A percentile compares a stretch with the other conserved stretches of the same genome.
phyloP scores from a whole-genome alignment of 148 eudicot genomes.

The Rhododendron vialii region DNA sequence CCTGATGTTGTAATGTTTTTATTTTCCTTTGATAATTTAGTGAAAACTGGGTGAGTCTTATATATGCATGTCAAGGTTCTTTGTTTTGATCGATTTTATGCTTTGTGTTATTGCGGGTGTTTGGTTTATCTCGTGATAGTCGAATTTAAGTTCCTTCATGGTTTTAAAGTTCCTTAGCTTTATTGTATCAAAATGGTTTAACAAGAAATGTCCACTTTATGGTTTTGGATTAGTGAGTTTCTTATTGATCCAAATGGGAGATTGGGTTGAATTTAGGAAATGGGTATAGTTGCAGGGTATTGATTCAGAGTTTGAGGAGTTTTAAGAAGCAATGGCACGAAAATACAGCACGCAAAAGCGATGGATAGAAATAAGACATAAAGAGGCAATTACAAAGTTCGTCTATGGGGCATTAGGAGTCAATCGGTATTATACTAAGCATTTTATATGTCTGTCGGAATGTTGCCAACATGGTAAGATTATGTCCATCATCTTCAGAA shows the following conservation, averaged over 20 bases:
- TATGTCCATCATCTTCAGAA: not conserved
- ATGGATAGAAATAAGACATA: not conserved
- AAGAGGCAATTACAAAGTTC: not conserved
- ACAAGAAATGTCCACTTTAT: not conserved
- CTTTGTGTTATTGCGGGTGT: not conserved
- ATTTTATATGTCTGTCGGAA: not conserved
- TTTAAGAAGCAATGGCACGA: not conserved
- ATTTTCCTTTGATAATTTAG: not conserved
- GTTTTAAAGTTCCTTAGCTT: not conserved
- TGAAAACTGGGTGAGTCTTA: not conserved
- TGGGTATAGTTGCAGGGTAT: not conserved
- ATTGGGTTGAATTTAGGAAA: not conserved
- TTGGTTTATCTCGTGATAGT: not conserved
- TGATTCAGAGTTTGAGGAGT: not conserved
- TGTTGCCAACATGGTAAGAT: not conserved
- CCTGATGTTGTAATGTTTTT: not conserved
- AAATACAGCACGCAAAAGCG: not conserved
- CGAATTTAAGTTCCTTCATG: not conserved
- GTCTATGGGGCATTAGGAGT: not conserved
- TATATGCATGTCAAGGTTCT: not conserved
- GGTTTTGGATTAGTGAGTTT: not conserved
- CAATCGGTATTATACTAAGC: not conserved
- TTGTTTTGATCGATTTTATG: not conserved
- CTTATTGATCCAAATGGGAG: not conserved
- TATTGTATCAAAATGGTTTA: not conserved